These are phyloP conservation scores for Xylogone sp. DNA, from an alignment of 2,329 filamentous ascomycete genomes.

Conservation along the genomic window DNA sequence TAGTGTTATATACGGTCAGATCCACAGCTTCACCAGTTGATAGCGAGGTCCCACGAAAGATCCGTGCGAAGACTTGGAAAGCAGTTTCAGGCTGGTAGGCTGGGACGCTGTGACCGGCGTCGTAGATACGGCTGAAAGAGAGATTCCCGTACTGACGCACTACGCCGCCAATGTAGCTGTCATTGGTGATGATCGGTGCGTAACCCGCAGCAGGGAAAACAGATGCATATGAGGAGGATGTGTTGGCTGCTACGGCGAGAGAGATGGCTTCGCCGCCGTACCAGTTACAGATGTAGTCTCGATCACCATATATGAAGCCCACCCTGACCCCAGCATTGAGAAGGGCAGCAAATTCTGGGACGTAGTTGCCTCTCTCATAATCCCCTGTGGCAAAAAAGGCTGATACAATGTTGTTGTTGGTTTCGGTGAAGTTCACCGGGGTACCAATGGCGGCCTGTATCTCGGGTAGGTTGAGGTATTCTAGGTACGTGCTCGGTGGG, in stretches of 20 bases:
- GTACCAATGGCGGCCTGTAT: constrained; percentile 60
- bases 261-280: constrained; percentile 73
- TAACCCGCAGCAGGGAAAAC: constrained; percentile 67
- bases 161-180: constrained; percentile 63
- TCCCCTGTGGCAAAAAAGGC: constrained; percentile 53
- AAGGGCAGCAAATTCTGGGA: constrained; percentile 55
- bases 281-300: constrained; percentile 65
- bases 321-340: constrained; percentile 62
- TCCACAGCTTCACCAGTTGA: constrained; percentile 48
- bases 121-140: constrained; percentile 63
- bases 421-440: constrained; percentile 54
- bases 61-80: constrained; percentile 54
- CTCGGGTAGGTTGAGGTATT: constrained; percentile 62
- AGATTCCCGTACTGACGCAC: constrained; percentile 76
- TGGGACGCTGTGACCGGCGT: constrained; percentile 61
- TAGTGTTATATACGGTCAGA: constrained; percentile 49
- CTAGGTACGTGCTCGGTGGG: constrained; percentile 55
- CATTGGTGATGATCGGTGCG: constrained; percentile 65
- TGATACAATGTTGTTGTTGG: constrained; percentile 40
- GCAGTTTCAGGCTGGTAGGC: constrained; percentile 52
- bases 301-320: constrained; percentile 66
- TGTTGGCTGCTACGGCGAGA: constrained; percentile 52
- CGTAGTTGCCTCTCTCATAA: constrained; percentile 58
- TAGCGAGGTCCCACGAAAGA: constrained; percentile 48
- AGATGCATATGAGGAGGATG: constrained; percentile 42